Percentiles rank a stretch among this genome's conserved stretches.
Conservation (phyloP, 306 rosid genomes). For the Albizia julibrissin region DNA sequence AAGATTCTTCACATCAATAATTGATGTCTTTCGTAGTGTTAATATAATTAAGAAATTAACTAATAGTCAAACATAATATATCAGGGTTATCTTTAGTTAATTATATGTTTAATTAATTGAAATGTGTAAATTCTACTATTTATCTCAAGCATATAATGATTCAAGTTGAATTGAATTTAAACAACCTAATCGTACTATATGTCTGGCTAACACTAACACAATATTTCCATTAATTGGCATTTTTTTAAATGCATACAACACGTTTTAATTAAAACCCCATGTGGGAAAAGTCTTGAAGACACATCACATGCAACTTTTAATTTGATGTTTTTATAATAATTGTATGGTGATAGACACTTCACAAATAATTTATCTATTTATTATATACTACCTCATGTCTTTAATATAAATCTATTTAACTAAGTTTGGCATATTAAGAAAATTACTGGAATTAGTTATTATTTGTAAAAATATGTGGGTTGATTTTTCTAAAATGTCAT, state of each 20-base stretch:
- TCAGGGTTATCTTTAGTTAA: slow-evolving; percentile 9
- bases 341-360: slow-evolving; percentile 6
- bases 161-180: background rate
- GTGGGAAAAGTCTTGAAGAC: slow-evolving; percentile 26
- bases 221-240: background rate
- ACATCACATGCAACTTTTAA: slow-evolving; percentile 35
- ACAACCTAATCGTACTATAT: background rate
- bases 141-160: background rate
- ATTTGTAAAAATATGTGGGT: no score
- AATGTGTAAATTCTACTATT: background rate
- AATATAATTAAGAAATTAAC: background rate
- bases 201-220: background rate
- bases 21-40: background rate
- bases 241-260: background rate
- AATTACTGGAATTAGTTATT: no score
- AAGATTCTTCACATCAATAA: background rate
- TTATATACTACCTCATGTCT: no score
- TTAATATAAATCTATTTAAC: no score
- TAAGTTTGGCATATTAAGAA: no score
- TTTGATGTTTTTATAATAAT: slow-evolving; percentile 6
- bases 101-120: background rate
- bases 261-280: slow-evolving; percentile 28
- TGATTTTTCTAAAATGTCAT: no score
- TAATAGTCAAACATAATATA: slow-evolving; percentile 4
- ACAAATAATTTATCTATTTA: background rate